Evolutionary conservation across 257 asterid genomes (phyloP).

Genomic region (Fraxinus anomala): DNA sequence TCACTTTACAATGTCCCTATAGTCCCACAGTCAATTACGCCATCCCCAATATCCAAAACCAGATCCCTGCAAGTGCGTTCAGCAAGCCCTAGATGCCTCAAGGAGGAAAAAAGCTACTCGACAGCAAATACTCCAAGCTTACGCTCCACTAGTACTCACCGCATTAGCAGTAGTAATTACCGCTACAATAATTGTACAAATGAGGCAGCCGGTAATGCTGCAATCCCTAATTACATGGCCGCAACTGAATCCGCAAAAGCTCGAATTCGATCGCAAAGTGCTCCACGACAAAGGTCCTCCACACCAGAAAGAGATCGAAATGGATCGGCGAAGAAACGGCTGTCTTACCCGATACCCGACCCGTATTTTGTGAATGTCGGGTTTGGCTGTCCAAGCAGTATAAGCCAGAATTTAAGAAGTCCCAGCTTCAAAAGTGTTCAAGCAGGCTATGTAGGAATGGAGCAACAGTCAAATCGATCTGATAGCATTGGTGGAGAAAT

Average conservation of each 20-base stretch:
- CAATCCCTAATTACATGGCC: conserved; percentile 84
- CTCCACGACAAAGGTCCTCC: conserved; percentile 76
- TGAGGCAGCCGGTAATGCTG: conserved; percentile 27
- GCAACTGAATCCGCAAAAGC: conserved; percentile 90
- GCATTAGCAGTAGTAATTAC: conserved; percentile 34
- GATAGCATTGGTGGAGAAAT: conserved; percentile 86
- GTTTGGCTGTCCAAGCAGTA: conserved; percentile 37
- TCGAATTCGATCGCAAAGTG: conserved; percentile 77
- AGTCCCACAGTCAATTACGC: conserved; percentile 50
- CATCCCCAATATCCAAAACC: conserved; percentile 44
- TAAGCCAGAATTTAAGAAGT: conserved; percentile 55
- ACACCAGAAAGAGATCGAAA: conserved; percentile 83
- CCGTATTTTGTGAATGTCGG: conserved; percentile 47
- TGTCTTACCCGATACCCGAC: conserved; percentile 73
- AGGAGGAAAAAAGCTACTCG: conserved; percentile 65
- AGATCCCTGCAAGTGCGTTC: conserved; percentile 48
- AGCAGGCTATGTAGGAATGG: conserved; percentile 83
- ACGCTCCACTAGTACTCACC: conserved; percentile 44
- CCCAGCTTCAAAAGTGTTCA: conserved; percentile 92
- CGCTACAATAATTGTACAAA: conserved; percentile 43
- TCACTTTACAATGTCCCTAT: conserved; percentile 30
- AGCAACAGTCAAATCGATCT: conserved; percentile 57
- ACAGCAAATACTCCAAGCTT: conserved; percentile 81
- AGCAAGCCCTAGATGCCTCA: conserved; percentile 53
- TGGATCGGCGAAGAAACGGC: conserved; percentile 59